A percentile compares a stretch with the other conserved stretches of the same genome.
Conservation (phyloP, 2,329 filamentous ascomycete species). For the Beauveria sp. region DNA sequence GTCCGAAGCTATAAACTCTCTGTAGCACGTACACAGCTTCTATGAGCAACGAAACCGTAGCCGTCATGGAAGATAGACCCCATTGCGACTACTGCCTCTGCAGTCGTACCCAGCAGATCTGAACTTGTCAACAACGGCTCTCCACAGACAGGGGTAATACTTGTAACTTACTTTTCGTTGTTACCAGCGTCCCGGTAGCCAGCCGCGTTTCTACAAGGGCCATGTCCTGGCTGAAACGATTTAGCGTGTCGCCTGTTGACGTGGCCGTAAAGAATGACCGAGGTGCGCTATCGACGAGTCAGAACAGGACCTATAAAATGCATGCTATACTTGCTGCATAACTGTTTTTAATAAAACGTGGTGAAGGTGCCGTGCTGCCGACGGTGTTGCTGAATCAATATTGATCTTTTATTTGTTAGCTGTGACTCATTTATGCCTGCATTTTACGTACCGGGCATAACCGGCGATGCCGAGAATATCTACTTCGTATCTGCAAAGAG, state of each 20-base stretch:
- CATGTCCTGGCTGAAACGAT: conserved; percentile 34
- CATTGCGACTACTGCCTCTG: conserved; percentile 33
- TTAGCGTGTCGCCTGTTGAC: conserved; percentile 27
- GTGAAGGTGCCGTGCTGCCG: conserved; percentile 17
- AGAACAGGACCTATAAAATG: background rate
- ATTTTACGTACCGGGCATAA: conserved; percentile 6
- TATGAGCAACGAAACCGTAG: conserved; percentile 34
- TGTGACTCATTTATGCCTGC: background rate
- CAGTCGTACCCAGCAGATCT: conserved; percentile 17
- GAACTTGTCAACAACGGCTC: conserved; percentile 19
- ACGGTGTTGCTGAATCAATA: conserved; percentile 18
- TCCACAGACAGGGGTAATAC: conserved; percentile 21
- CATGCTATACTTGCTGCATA: conserved; percentile 15
- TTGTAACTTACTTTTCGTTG: conserved; percentile 19
- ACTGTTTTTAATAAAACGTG: conserved; percentile 21
- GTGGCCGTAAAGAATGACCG: conserved; percentile 28
- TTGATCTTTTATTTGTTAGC: background rate
- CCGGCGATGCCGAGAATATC: conserved; percentile 13
- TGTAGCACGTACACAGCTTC: conserved; percentile 20
- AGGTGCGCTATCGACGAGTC: conserved; percentile 19
- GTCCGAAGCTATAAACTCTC: conserved; percentile 23
- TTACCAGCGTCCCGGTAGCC: conserved; percentile 2
- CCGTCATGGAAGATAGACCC: conserved; percentile 36
- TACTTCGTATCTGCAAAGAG: conserved; percentile 14
- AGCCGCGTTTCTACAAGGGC: conserved; percentile 3